Conservation (phyloP, 345 rosid species). For the Atalantia buxifolia region DNA sequence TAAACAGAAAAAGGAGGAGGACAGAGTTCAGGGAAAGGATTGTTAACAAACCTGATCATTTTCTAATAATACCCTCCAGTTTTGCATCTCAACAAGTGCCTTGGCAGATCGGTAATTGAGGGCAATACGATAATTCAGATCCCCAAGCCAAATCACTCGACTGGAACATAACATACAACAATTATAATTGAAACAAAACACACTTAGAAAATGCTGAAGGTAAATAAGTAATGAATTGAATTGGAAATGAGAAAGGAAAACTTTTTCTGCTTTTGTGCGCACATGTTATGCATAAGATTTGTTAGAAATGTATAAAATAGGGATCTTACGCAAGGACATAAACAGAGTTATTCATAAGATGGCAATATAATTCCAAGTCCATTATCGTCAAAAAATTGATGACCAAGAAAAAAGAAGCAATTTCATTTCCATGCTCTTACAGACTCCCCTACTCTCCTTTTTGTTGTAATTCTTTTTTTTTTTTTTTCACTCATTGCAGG, state of each 20-base stretch:
- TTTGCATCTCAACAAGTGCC: constrained; percentile 98
- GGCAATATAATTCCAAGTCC: neutral
- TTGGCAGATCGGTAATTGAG: constrained; percentile 91
- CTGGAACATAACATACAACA: constrained; percentile 33
- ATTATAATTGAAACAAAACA: neutral
- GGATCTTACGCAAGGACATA: neutral
- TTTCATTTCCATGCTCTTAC: neutral
- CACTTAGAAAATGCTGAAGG: neutral
- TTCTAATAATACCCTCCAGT: constrained; percentile 94
- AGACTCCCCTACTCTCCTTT: neutral
- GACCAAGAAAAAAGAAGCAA: neutral
- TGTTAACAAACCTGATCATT: constrained; percentile 80
- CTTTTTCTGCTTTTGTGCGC: neutral
- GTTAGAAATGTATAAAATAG: neutral
- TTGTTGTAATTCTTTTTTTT: neutral
- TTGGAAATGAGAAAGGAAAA: neutral
- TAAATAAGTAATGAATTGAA: neutral
- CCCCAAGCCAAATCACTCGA: constrained; percentile 98
- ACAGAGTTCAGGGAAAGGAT: neutral
- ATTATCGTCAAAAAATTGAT: neutral
- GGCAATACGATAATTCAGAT: constrained; percentile 93
- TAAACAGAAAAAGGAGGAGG: neutral
- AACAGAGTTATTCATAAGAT: neutral
- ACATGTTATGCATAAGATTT: neutral
- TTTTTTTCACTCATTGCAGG: neutral